Percentiles rank a stretch among this genome's conserved stretches.
phyloP scores from a whole-genome alignment of 108 stramenopile species.

The Fistulifera pelliculosa region DNA sequence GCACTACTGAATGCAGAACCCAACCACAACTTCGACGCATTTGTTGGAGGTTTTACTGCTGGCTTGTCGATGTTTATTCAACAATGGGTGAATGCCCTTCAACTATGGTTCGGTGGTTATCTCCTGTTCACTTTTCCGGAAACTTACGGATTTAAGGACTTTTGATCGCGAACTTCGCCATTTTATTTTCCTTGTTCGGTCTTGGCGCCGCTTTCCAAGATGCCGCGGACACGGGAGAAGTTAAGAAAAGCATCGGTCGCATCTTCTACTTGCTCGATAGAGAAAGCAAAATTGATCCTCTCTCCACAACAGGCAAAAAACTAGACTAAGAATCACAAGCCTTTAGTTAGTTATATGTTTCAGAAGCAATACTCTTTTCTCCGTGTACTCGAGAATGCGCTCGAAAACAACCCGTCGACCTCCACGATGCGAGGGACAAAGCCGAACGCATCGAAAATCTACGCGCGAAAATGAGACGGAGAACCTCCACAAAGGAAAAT shows the following conservation, averaged over 20 bases:
- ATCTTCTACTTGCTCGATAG: slow-evolving; percentile 63
- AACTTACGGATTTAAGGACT: slow-evolving; percentile 41
- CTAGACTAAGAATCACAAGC: slow-evolving; percentile 12
- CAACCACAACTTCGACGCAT: slow-evolving; percentile 18
- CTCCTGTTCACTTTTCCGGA: slow-evolving; percentile 47
- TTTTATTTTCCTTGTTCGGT: slow-evolving; percentile 66
- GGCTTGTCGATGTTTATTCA: slow-evolving; percentile 37
- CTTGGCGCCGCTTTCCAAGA: slow-evolving; percentile 70
- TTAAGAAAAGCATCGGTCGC: slow-evolving; percentile 47
- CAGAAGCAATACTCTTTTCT: background rate
- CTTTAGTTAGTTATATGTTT: background rate
- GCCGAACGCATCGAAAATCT: too few relatives aligned
- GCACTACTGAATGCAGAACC: slow-evolving; percentile 34
- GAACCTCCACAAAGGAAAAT: too few relatives aligned
- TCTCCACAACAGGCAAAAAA: slow-evolving; percentile 38
- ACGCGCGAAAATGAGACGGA: too few relatives aligned
- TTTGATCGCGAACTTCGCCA: slow-evolving; percentile 67
- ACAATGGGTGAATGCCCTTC: slow-evolving; percentile 36
- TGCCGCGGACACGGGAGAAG: slow-evolving; percentile 51
- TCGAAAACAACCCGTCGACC: too few relatives aligned
- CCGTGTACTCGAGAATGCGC: too few relatives aligned
- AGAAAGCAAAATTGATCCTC: slow-evolving; percentile 48
- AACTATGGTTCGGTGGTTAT: slow-evolving; percentile 73
- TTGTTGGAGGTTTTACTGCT: slow-evolving; percentile 6
- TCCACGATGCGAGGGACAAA: too few relatives aligned